Evolutionary conservation across 805 yeast species (phyloP).

Genomic region (Babjeviella inositovora): DNA sequence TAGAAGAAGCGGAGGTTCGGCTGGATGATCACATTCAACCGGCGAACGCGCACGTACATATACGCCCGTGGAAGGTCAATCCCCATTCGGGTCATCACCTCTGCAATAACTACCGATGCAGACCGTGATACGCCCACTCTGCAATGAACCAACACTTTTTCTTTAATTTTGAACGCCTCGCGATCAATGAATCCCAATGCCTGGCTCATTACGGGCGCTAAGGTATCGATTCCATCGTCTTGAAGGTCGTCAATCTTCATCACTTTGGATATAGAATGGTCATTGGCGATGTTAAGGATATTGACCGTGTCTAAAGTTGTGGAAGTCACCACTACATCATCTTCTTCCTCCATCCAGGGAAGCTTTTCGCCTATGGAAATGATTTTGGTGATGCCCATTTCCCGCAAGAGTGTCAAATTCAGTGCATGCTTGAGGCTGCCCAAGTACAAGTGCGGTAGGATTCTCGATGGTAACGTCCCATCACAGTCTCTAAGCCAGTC

Average conservation of each 20-base stretch:
- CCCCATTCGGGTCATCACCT: conserved; percentile 20
- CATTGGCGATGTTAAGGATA: conserved; percentile 15
- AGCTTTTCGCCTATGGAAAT: conserved; percentile 78
- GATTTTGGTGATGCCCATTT: conserved; percentile 55
- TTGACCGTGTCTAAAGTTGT: conserved; percentile 9
- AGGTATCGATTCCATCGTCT: conserved; percentile 83
- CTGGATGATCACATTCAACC: conserved; percentile 26
- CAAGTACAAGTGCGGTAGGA: conserved; percentile 68
- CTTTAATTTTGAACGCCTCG: background rate
- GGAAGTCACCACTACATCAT: conserved; percentile 11
- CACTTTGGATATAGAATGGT: conserved; percentile 22
- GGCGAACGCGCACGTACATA: conserved; percentile 21
- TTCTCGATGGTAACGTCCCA: conserved; percentile 75
- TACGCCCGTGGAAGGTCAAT: conserved; percentile 19
- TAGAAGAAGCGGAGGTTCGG: conserved; percentile 28
- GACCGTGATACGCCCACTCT: conserved; percentile 28
- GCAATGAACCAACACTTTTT: conserved; percentile 17
- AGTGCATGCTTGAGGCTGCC: conserved; percentile 80
- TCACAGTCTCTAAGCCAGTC: conserved; percentile 14
- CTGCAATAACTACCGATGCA: conserved; percentile 28
- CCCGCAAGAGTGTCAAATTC: conserved; percentile 40
- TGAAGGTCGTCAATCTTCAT: conserved; percentile 59
- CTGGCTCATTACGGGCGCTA: conserved; percentile 41
- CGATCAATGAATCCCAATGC: conserved; percentile 56
- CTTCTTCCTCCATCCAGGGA: conserved; percentile 33